phyloP scores from a whole-genome alignment of 192 early-diverging fungal species.

The Backusella sp. region DNA sequence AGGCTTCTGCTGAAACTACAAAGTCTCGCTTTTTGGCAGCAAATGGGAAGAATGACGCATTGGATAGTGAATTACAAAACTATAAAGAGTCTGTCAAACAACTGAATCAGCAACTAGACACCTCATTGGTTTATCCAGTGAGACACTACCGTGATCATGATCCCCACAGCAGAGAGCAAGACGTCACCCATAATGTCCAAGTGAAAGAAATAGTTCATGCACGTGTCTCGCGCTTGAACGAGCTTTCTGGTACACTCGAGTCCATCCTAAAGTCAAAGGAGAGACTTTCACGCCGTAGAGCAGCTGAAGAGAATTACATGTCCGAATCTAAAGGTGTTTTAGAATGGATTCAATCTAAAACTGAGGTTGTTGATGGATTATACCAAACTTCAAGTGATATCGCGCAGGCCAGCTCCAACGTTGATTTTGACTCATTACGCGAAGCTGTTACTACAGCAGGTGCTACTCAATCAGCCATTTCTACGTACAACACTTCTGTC shows the following conservation, averaged over 20 bases:
- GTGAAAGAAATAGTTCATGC: constrained; percentile 14
- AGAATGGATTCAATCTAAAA: constrained; percentile 23
- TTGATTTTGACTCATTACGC: neutral
- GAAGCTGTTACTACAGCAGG: constrained; percentile 4
- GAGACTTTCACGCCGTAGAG: constrained; percentile 22
- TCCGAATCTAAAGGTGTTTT: constrained; percentile 16
- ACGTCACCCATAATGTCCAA: constrained; percentile 12
- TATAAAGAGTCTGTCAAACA: neutral
- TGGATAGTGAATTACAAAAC: neutral
- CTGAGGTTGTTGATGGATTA: neutral
- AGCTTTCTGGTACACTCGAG: constrained; percentile 17
- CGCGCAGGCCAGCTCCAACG: neutral
- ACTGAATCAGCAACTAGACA: neutral
- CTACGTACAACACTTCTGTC: constrained; percentile 10
- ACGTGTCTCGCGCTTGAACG: constrained; percentile 14
- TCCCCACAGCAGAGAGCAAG: neutral
- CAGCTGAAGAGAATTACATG: constrained; percentile 15
- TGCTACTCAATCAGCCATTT: constrained; percentile 13
- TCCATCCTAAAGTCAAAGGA: constrained; percentile 24
- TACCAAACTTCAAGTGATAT: neutral
- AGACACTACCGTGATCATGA: constrained; percentile 2
- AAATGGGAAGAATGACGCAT: neutral
- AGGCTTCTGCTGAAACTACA: constrained; percentile 13
- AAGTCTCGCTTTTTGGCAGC: constrained; percentile 13
- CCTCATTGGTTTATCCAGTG: neutral